Evolutionary conservation across 176 grass and related monocot genomes (phyloP).

Genomic region (Miscanthus lutarioriparius): DNA sequence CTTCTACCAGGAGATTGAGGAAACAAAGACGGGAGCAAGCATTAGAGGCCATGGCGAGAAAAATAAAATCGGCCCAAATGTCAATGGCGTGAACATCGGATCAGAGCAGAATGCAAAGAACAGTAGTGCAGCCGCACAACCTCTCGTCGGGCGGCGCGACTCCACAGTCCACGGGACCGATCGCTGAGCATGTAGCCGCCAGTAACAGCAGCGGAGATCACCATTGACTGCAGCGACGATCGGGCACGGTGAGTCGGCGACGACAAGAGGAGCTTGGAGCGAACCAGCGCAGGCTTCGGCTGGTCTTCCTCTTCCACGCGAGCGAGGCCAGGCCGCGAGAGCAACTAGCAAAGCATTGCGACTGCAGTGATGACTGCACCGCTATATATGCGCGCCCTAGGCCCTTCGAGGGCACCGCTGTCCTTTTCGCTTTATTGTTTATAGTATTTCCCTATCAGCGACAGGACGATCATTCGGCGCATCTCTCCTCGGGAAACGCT

Average conservation of each 20-base stretch:
- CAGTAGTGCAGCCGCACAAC: not conserved
- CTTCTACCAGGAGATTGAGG: not conserved
- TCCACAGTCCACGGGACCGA: not conserved
- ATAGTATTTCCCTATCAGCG: no score
- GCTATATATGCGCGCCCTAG: not conserved
- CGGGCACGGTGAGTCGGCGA: not conserved
- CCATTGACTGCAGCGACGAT: not conserved
- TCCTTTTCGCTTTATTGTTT: not conserved
- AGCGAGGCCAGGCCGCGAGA: not conserved
- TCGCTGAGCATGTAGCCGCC: no score
- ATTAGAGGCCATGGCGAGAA: not conserved
- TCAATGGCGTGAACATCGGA: not conserved
- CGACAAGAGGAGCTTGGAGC: not conserved
- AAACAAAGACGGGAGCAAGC: not conserved
- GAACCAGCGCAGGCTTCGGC: not conserved
- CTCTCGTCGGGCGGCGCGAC: not conserved
- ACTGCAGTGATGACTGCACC: not conserved
- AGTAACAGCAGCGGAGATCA: not conserved
- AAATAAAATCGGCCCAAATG: not conserved
- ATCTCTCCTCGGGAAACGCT: not conserved
- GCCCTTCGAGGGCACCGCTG: not conserved
- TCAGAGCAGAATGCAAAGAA: not conserved
- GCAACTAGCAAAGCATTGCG: no score
- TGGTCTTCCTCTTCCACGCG: not conserved
- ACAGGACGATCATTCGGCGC: not conserved